phyloP scores from a whole-genome alignment of 805 yeast species.

The Myxozyma sirexii region DNA sequence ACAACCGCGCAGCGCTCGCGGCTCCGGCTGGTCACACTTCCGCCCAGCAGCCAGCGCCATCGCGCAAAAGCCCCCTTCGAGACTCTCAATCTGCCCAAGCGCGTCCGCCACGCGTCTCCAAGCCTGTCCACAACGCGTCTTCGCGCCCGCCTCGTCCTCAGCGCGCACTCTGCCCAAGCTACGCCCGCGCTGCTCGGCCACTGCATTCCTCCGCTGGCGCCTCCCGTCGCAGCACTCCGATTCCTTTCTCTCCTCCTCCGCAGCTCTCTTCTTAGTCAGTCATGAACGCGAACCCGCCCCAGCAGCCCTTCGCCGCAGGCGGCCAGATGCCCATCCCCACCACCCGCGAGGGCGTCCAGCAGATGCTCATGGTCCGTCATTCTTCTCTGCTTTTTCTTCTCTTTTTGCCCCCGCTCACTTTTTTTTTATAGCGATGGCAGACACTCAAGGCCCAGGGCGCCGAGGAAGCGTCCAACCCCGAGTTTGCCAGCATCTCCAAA shows the following conservation, averaged over 20 bases:
- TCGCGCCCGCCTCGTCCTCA: neutral
- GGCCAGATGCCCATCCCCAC: conserved; percentile 22
- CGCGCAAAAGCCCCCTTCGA: conserved; percentile 10
- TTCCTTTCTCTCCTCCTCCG: neutral
- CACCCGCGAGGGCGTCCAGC: conserved; percentile 32
- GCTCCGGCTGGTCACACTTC: conserved; percentile 2
- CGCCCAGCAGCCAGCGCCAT: conserved; percentile 15
- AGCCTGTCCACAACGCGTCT: neutral
- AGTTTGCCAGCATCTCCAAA: conserved; percentile 59
- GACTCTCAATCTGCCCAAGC: neutral
- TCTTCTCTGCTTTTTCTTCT: neutral
- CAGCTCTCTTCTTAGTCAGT: neutral
- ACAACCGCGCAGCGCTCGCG: neutral
- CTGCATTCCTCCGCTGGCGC: neutral
- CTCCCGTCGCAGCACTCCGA: neutral
- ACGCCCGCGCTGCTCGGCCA: conserved; percentile 3
- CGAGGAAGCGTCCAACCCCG: conserved; percentile 57
- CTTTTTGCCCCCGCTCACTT: neutral
- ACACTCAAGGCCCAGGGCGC: conserved; percentile 61
- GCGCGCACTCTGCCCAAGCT: neutral
- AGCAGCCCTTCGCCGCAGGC: conserved; percentile 10
- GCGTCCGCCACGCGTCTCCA: conserved; percentile 9
- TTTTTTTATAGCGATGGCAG: conserved; percentile 54
- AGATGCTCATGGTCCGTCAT: conserved; percentile 27
- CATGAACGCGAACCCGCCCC: conserved; percentile 29